These are phyloP conservation scores for Leucaena leucocephala DNA, from an alignment of 306 rosid genomes.

Conservation along the genomic window DNA sequence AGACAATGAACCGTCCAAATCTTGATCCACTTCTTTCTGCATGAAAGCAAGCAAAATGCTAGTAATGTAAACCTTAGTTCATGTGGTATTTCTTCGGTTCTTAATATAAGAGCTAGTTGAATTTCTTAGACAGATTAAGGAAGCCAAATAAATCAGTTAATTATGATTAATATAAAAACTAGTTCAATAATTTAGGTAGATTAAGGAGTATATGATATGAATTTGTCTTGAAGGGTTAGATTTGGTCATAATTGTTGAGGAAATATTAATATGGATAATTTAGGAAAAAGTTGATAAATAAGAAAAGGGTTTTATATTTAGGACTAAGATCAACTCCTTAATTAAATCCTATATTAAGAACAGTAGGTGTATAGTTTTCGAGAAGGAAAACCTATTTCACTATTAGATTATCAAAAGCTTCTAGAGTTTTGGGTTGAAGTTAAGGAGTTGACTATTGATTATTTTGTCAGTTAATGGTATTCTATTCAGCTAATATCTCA, in stretches of 20 bases:
- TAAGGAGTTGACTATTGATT: constrained; percentile 1
- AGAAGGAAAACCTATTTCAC: neutral
- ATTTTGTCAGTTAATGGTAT: neutral
- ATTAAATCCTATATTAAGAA: neutral
- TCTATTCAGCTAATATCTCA: constrained; percentile 19
- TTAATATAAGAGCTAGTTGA: too few relatives aligned
- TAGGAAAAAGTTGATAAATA: too few relatives aligned
- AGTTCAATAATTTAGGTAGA: too few relatives aligned
- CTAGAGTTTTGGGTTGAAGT: neutral
- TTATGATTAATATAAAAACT: too few relatives aligned
- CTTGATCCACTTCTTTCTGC: constrained; percentile 80
- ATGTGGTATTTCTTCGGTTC: too few relatives aligned
- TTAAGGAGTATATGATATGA: too few relatives aligned
- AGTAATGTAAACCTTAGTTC: neutral
- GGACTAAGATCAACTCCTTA: neutral
- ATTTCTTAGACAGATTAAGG: too few relatives aligned
- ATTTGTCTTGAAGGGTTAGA: too few relatives aligned
- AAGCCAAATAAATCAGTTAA: too few relatives aligned
- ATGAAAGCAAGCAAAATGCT: constrained; percentile 18
- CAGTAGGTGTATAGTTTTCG: neutral
- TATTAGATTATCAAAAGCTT: neutral
- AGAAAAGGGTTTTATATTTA: too few relatives aligned
- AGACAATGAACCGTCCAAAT: constrained; percentile 55
- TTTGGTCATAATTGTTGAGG: too few relatives aligned
- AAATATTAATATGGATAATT: too few relatives aligned